Percentiles rank a stretch among this genome's conserved stretches.
Conservation (phyloP, 2,329 filamentous ascomycete species). For the Graphium sp. region DNA sequence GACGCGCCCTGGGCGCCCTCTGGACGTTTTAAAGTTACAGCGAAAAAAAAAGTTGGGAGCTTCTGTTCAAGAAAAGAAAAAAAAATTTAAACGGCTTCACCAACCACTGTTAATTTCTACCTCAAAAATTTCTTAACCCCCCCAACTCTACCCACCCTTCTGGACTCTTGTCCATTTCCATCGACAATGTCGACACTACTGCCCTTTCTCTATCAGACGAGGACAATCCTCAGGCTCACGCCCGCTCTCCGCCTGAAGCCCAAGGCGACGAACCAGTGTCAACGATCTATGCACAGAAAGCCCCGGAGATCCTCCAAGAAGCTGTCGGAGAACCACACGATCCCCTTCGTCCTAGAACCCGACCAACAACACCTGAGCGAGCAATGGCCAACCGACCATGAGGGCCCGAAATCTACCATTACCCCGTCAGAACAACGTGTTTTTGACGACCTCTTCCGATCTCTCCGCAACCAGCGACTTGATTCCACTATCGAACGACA, state of each 20-base stretch:
- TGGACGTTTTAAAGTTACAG: too few relatives aligned
- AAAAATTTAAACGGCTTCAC: too few relatives aligned
- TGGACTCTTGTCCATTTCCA: neutral
- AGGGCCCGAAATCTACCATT: slow-evolving; percentile 28
- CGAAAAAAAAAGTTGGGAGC: too few relatives aligned
- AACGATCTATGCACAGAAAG: too few relatives aligned
- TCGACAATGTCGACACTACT: slow-evolving; percentile 32
- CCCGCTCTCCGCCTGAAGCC: neutral
- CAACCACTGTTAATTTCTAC: too few relatives aligned
- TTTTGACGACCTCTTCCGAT: slow-evolving; percentile 38
- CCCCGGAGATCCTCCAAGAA: neutral
- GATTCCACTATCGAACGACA: too few relatives aligned
- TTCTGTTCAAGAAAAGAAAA: too few relatives aligned
- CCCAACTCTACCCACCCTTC: too few relatives aligned
- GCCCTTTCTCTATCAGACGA: slow-evolving; percentile 59
- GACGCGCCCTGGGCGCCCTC: too few relatives aligned
- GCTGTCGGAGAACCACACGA: slow-evolving; percentile 15
- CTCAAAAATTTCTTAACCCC: too few relatives aligned
- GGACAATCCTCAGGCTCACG: slow-evolving; percentile 23
- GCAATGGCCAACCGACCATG: slow-evolving; percentile 7
- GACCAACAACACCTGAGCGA: slow-evolving; percentile 10
- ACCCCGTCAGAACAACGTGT: slow-evolving; percentile 39
- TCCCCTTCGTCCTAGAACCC: slow-evolving; percentile 34
- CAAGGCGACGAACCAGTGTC: too few relatives aligned
- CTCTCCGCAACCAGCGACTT: slow-evolving; percentile 12